phyloP scores from a whole-genome alignment of 1,284 basidiomycete species.

The Sporisorium scitamineum region DNA sequence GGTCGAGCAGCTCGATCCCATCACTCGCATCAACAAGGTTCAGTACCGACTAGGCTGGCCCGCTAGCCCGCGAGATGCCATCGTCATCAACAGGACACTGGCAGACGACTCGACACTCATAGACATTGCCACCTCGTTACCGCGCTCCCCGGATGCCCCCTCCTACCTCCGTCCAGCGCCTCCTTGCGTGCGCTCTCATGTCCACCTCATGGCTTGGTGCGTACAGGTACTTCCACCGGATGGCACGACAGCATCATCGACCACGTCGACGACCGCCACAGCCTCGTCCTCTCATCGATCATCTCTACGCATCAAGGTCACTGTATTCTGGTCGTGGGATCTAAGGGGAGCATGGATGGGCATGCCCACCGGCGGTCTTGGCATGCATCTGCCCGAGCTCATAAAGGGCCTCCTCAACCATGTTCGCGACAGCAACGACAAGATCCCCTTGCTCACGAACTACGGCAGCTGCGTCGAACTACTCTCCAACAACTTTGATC shows the following conservation, averaged over 20 bases:
- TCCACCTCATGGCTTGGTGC: conserved; percentile 91
- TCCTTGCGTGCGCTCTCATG: conserved; percentile 91
- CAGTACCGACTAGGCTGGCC: conserved; percentile 96
- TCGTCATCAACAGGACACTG: conserved; percentile 49
- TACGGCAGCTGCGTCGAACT: conserved; percentile 87
- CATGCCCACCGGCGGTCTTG: conserved; percentile 61
- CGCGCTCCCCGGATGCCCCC: conserved; percentile 90
- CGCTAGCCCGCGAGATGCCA: conserved; percentile 75
- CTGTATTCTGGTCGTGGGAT: conserved; percentile 95
- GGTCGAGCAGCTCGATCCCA: conserved; percentile 86
- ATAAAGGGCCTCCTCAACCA: conserved; percentile 82
- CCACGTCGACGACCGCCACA: conserved; percentile 12
- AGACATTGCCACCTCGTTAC: conserved; percentile 94
- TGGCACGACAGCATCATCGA: conserved; percentile 64
- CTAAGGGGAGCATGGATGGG: conserved; percentile 83
- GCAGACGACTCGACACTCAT: conserved; percentile 76
- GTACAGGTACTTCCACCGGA: conserved; percentile 77
- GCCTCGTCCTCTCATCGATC: conserved; percentile 19
- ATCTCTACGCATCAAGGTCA: conserved; percentile 72
- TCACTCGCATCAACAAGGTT: conserved; percentile 86
- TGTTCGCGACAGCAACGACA: conserved; percentile 79
- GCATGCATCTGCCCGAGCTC: conserved; percentile 80
- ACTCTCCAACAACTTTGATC: conserved; percentile 81
- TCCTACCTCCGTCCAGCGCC: conserved; percentile 92
- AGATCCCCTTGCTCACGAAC: conserved; percentile 80